Evolutionary conservation across 116 monocot species (phyloP).

Genomic region (Cymodocea nodosa): DNA sequence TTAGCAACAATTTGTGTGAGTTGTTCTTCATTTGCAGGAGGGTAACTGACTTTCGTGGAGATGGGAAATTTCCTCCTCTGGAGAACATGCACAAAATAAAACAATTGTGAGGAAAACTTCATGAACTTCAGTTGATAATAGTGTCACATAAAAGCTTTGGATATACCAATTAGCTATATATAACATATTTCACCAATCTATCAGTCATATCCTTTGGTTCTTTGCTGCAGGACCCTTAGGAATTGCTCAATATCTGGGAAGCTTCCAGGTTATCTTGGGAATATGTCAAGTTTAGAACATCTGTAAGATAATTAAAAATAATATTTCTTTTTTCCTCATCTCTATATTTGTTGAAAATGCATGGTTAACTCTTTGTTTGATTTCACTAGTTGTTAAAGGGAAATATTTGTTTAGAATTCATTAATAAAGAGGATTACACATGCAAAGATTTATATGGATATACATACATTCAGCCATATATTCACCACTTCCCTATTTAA

Average conservation of each 20-base stretch:
- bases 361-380: too few relatives aligned
- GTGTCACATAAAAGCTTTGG: too few relatives aligned
- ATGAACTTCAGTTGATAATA: too few relatives aligned
- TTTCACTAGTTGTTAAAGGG: too few relatives aligned
- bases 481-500: too few relatives aligned
- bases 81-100: slow-evolving; percentile 15
- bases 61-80: slow-evolving; percentile 25
- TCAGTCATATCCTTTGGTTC: background rate
- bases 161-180: too few relatives aligned
- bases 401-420: too few relatives aligned
- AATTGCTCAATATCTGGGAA: slow-evolving; percentile 51
- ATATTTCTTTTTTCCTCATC: background rate
- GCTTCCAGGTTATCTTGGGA: slow-evolving; percentile 35
- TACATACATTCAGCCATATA: too few relatives aligned
- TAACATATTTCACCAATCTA: background rate
- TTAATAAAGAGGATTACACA: too few relatives aligned
- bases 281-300: slow-evolving; percentile 6
- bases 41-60: slow-evolving; percentile 9
- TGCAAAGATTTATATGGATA: too few relatives aligned
- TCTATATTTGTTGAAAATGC: background rate
- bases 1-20: background rate
- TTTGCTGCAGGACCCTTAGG: slow-evolving; percentile 36
- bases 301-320: slow-evolving; percentile 1
- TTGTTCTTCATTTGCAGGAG: slow-evolving; percentile 8
- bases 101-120: slow-evolving; percentile 27